phyloP scores from a whole-genome alignment of 805 yeast species.

The Myxozyma sirexii region DNA sequence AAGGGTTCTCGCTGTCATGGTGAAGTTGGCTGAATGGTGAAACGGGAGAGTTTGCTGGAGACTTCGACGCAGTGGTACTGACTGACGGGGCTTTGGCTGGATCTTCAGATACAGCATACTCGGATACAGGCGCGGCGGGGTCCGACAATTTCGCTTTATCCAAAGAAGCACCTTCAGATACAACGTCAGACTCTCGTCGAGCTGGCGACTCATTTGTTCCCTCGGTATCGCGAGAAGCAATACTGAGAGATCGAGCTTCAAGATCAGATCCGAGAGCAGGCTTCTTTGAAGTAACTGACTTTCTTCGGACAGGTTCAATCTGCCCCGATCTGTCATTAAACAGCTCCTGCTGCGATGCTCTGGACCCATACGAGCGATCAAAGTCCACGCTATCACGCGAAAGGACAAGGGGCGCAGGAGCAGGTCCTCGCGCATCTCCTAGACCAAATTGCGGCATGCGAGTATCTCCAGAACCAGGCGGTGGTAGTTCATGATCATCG shows the following conservation, averaged over 20 bases:
- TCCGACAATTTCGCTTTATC: not conserved
- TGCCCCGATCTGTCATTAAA: conserved; percentile 32
- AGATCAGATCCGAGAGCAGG: conserved; percentile 1
- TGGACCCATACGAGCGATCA: conserved; percentile 28
- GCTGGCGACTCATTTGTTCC: conserved; percentile 1
- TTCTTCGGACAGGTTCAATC: conserved; percentile 30
- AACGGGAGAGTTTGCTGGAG: conserved; percentile 15
- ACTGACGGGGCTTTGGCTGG: not conserved
- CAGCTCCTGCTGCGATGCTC: conserved; percentile 18
- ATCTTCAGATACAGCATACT: not conserved
- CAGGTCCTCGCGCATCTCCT: conserved; percentile 23
- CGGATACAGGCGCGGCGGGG: not conserved
- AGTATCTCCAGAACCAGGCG: conserved; percentile 10
- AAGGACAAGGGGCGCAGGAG: conserved; percentile 21
- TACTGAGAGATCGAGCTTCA: not conserved
- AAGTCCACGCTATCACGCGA: conserved; percentile 30
- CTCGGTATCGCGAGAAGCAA: not conserved
- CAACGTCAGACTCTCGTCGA: conserved; percentile 2
- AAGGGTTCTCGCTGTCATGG: conserved; percentile 3
- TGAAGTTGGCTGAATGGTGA: conserved; percentile 14
- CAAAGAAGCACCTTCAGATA: not conserved
- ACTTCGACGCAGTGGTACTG: conserved; percentile 1
- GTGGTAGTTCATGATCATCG: conserved; percentile 11
- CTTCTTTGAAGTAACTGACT: conserved; percentile 12
- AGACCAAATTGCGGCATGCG: conserved; percentile 16